Evolutionary conservation across 108 stramenopile genomes (phyloP), one percentile per base, ranked within the genome.

Genomic region (Nitzschia sp.): DNA sequence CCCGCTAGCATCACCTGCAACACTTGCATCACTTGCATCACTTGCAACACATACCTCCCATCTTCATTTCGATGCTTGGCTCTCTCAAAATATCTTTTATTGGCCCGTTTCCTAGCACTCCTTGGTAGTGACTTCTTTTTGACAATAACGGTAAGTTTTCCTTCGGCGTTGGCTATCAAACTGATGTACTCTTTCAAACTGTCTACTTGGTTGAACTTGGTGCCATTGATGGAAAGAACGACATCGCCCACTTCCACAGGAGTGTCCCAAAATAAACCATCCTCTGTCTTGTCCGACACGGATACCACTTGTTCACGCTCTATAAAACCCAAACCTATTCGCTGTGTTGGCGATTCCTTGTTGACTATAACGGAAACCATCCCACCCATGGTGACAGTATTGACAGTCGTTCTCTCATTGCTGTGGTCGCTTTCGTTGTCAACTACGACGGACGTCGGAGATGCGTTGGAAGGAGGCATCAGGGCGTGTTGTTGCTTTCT

Each of bases 111-210:
- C 7, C 21, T 1, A 10, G 21, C n/a, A 19, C 41, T 41, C 48
- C 57, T 14, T 42, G 53, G 48, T 24, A 21, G 42, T 51, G 54
- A 42, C 39, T 14, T 38, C 40, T 63, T 71, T 21, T 71, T 71
- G 51, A 71, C 61, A 14, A 71, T 61, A 48, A 71, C 63, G 9
- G 70, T 71, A 19, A 71, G 51, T 3, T 41, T 71, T n/a, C 42
- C 46, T 8, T 55, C 52, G 1, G 60, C 52, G 17, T 58, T 71
- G 50, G 70, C n/a, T n/a, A 71, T 71, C n/a, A 22, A 14, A 7
- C 53, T 52, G 20, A 62, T 53, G 20, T 63, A 29, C 7, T 62
- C 52, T 17, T 53, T 22, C 6, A 52, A 9, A 21, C 50, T 61
- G 19, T 71, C 52, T 11, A 48, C 70, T 21, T 63, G 17, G 41